Percentiles rank a stretch among this genome's conserved stretches.
Conservation (phyloP, 1,139 yeast genomes). For the Torulaspora pretoriensis region DNA sequence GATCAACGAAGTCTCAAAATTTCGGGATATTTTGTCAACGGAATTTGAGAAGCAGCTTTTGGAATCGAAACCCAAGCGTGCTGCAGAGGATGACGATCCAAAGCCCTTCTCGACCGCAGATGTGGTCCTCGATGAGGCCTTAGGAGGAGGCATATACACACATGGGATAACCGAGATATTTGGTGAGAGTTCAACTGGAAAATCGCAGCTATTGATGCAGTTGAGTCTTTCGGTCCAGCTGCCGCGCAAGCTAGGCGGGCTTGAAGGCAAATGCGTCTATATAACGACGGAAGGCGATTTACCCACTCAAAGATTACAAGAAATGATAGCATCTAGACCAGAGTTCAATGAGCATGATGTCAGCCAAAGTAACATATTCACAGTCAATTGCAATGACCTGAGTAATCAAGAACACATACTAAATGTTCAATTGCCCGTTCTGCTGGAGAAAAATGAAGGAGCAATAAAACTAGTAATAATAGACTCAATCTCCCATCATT, state of each 20-base stretch:
- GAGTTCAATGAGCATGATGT: slow-evolving; percentile 34
- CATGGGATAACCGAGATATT: slow-evolving; percentile 73
- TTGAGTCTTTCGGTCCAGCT: slow-evolving; percentile 55
- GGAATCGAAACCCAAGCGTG: slow-evolving; percentile 14
- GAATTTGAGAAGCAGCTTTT: slow-evolving; percentile 28
- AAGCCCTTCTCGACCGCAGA: slow-evolving; percentile 56
- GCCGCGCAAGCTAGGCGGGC: slow-evolving; percentile 45
- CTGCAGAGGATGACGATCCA: slow-evolving; percentile 9
- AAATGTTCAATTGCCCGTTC: slow-evolving; percentile 62
- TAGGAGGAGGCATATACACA: slow-evolving; percentile 67
- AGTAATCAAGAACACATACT: slow-evolving; percentile 73
- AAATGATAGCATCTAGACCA: slow-evolving; percentile 35
- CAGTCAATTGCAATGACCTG: slow-evolving; percentile 62
- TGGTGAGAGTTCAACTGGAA: slow-evolving; percentile 84
- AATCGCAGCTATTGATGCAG: slow-evolving; percentile 71
- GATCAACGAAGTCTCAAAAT: slow-evolving; percentile 44
- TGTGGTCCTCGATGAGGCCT: slow-evolving; percentile 46
- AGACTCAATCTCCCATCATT: slow-evolving; percentile 85
- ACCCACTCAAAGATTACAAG: slow-evolving; percentile 56
- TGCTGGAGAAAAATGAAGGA: slow-evolving; percentile 42
- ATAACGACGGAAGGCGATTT: slow-evolving; percentile 74
- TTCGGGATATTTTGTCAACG: slow-evolving; percentile 36
- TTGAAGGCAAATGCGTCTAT: slow-evolving; percentile 49
- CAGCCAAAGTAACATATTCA: slow-evolving; percentile 50
- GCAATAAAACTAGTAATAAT: slow-evolving; percentile 55